A percentile compares a stretch with the other conserved stretches of the same genome.
Evolutionary conservation across 2,329 filamentous ascomycete species (phyloP).

Genomic region (Coccinonectria pachysandricola): DNA sequence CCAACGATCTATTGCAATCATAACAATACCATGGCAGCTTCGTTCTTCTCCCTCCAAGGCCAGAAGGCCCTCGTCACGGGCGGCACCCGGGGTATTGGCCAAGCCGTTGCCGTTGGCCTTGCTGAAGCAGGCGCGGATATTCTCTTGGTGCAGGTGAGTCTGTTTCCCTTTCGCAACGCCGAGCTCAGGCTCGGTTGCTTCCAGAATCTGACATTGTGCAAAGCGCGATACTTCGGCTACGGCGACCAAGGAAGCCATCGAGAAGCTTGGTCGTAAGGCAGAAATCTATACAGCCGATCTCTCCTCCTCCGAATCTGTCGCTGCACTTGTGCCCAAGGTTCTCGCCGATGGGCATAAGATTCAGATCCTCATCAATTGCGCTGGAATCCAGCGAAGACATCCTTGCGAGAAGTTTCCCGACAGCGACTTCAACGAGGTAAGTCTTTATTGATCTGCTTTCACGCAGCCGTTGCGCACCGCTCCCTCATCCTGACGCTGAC

Average conservation of each 20-base stretch:
- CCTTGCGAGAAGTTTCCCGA: constrained; percentile 66
- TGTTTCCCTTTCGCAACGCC: too few species aligned
- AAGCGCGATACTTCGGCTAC: constrained; percentile 33
- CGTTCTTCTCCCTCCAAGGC: constrained; percentile 43
- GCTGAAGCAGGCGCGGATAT: constrained; percentile 50
- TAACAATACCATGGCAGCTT: constrained; percentile 30
- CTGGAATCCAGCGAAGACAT: constrained; percentile 74
- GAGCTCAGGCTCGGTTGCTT: constrained; percentile 3
- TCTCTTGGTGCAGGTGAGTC: constrained; percentile 40
- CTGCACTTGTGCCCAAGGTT: constrained; percentile 48
- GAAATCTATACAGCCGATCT: constrained; percentile 63
- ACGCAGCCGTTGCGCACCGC: too few species aligned
- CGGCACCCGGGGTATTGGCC: constrained; percentile 47
- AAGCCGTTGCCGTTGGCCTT: constrained; percentile 45
- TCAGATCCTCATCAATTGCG: constrained; percentile 76
- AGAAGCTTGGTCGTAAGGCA: constrained; percentile 55
- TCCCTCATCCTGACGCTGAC: background rate
- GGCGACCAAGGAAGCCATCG: constrained; percentile 50
- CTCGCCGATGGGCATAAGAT: constrained; percentile 55
- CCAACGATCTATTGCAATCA: too few species aligned
- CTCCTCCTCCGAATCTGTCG: constrained; percentile 47
- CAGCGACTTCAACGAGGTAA: constrained; percentile 61
- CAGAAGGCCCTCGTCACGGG: constrained; percentile 49
- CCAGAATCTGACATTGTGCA: constrained; percentile 2
- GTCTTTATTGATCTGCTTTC: background rate